Evolutionary conservation across 768 basidiomycete species (phyloP).

Genomic region (Jaapia argillacea): DNA sequence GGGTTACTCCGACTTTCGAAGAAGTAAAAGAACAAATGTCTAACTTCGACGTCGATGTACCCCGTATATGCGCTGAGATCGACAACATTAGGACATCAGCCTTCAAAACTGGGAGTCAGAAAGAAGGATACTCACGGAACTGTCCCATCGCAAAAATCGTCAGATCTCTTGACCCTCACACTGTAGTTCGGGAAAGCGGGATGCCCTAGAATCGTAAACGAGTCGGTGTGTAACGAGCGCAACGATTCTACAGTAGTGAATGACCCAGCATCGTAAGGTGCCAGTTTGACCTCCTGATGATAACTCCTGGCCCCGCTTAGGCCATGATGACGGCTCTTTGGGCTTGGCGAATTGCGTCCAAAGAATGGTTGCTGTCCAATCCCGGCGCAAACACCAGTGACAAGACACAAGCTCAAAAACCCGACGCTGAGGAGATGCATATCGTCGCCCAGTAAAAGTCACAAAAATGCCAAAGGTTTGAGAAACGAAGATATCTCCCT

Average conservation of each 20-base stretch:
- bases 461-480: no score
- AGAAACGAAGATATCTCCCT: no score
- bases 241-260: constrained; percentile 25
- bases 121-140: constrained; percentile 18
- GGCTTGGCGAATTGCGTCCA: no score
- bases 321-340: no score
- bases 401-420: no score
- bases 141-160: constrained; percentile 31
- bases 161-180: constrained; percentile 29
- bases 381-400: no score
- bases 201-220: constrained; percentile 30
- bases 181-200: constrained; percentile 33
- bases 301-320: no score
- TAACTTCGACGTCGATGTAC: constrained; percentile 56
- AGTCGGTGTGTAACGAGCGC: constrained; percentile 10
- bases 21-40: constrained; percentile 67
- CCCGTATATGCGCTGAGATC: constrained; percentile 46
- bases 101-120: not conserved
- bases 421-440: no score
- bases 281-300: no score
- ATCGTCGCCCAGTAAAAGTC: no score
- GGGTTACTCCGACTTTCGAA: constrained; percentile 60
- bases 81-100: not conserved
- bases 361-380: no score
- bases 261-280: constrained; percentile 15